Conservation (phyloP, 805 yeast species). For the Schwanniomyces polymorphus region DNA sequence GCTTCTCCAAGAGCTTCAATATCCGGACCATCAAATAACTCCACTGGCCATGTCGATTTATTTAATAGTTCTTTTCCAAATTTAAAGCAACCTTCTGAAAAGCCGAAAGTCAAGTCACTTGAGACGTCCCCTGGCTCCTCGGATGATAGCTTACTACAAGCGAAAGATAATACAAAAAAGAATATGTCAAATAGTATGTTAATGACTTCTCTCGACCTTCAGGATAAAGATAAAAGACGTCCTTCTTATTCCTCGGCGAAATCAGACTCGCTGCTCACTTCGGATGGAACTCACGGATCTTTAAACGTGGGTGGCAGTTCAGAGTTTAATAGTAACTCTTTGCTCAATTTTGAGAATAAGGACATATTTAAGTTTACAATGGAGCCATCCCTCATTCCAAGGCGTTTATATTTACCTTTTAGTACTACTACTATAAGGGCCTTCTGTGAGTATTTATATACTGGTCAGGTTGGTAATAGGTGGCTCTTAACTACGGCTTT, state of each 20-base stretch:
- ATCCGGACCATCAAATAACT: slow-evolving; percentile 27
- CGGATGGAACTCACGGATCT: not conserved
- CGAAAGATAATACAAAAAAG: not conserved
- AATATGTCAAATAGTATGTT: slow-evolving; percentile 2
- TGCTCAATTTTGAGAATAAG: slow-evolving; percentile 33
- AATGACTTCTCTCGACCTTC: slow-evolving; percentile 4
- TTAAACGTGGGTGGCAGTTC: not conserved
- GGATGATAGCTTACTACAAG: slow-evolving; percentile 1
- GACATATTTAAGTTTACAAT: slow-evolving; percentile 34
- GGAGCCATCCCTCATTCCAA: slow-evolving; percentile 66
- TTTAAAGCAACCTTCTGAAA: slow-evolving; percentile 13
- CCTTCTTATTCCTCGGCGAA: not conserved
- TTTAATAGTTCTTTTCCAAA: slow-evolving; percentile 16
- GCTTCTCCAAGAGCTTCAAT: slow-evolving; percentile 52
- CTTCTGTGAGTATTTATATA: slow-evolving; percentile 69
- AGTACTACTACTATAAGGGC: slow-evolving; percentile 61
- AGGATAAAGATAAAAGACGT: not conserved
- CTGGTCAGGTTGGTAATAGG: slow-evolving; percentile 76
- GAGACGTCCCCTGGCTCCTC: slow-evolving; percentile 4
- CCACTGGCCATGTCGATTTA: slow-evolving; percentile 3
- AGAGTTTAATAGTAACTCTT: slow-evolving; percentile 3
- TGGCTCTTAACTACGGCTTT: slow-evolving; percentile 69
- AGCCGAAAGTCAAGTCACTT: not conserved
- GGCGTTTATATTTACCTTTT: slow-evolving; percentile 70
- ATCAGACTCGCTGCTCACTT: not conserved